phyloP scores from a whole-genome alignment of 1,139 yeast species.

The Diutina sp. region DNA sequence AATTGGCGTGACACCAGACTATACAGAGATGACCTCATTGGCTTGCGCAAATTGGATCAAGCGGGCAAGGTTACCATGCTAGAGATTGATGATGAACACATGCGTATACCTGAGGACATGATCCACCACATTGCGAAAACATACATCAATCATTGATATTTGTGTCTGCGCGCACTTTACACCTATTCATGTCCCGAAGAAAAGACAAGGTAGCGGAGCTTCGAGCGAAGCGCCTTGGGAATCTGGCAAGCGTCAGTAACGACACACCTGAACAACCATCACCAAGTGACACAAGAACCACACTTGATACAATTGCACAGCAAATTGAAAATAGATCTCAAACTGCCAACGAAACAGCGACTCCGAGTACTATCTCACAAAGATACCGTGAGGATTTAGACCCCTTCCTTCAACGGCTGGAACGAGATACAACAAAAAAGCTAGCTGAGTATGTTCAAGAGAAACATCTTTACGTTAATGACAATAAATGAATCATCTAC shows the following conservation, averaged over 20 bases:
- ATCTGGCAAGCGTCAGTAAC: background rate
- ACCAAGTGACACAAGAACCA: background rate
- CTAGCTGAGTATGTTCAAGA: constrained; percentile 15
- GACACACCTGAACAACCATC: background rate
- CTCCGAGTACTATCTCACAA: background rate
- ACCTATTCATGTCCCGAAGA: background rate
- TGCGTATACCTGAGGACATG: constrained; percentile 37
- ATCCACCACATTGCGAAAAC: background rate
- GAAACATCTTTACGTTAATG: constrained; percentile 8
- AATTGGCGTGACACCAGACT: constrained; percentile 37
- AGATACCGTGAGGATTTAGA: constrained; percentile 11
- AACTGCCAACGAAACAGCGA: background rate
- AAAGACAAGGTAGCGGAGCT: background rate
- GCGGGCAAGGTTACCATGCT: constrained; percentile 33
- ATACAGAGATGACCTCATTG: constrained; percentile 44
- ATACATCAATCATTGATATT: background rate
- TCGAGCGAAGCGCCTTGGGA: background rate
- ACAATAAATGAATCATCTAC: background rate
- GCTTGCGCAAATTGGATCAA: constrained; percentile 36
- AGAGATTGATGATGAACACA: constrained; percentile 49
- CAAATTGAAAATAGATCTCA: background rate
- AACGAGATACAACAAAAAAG: constrained; percentile 16
- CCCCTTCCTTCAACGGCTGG: constrained; percentile 16
- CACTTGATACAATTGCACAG: background rate
- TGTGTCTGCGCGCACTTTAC: background rate